A percentile compares a stretch with the other conserved stretches of the same genome.
Conservation (phyloP, 2,329 filamentous ascomycete genomes). For the Beauveria sp. region DNA sequence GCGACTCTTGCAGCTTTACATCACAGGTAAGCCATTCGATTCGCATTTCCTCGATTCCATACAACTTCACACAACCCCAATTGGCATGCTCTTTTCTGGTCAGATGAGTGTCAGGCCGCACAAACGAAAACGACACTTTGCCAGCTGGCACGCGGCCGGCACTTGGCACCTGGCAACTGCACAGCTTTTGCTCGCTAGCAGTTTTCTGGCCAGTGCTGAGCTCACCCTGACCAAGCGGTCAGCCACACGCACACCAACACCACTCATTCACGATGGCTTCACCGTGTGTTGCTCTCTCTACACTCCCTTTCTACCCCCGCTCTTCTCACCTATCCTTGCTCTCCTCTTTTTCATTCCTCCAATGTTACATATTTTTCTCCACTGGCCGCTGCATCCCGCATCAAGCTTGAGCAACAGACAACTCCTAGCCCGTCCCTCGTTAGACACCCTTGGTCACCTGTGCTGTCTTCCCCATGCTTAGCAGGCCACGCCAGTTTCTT, state of each 20-base stretch:
- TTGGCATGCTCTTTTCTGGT: background rate
- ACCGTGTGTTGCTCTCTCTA: background rate
- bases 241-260: background rate
- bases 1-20: background rate
- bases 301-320: background rate
- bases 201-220: background rate
- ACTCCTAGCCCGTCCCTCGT: background rate
- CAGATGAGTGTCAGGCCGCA: background rate
- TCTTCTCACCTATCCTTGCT: background rate
- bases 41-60: background rate
- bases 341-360: background rate
- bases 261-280: constrained; percentile 9
- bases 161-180: background rate
- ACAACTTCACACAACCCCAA: background rate
- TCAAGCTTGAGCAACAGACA: background rate
- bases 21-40: constrained; percentile 1
- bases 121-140: background rate
- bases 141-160: constrained; percentile 3
- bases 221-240: constrained; percentile 4
- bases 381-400: background rate
- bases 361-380: background rate
- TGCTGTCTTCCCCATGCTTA: constrained; percentile 2
- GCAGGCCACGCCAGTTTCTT: background rate
- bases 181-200: background rate
- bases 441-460: constrained; percentile 7